Evolutionary conservation across 2,329 filamentous ascomycete species (phyloP).

Genomic region (Paecilomyces niveus): DNA sequence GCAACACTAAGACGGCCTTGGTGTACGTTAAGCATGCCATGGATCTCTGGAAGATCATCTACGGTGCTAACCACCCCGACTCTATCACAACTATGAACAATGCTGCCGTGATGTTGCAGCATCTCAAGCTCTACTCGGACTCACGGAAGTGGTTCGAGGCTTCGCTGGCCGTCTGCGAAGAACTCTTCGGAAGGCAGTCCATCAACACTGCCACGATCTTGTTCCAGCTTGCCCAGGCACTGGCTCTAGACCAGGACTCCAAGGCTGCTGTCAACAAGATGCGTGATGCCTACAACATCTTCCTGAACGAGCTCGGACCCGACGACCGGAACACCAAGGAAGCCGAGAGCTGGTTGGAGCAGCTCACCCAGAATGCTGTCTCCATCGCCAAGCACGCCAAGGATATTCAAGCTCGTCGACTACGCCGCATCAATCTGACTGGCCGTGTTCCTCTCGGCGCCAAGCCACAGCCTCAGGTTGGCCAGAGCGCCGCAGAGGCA

Average conservation of each 20-base stretch:
- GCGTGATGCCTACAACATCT: constrained; percentile 95
- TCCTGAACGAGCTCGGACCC: constrained; percentile 76
- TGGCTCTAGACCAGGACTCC: constrained; percentile 91
- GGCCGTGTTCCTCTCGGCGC: constrained; percentile 52
- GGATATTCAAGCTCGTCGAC: constrained; percentile 67
- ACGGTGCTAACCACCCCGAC: constrained; percentile 87
- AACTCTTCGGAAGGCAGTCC: constrained; percentile 79
- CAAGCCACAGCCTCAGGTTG: constrained; percentile 56
- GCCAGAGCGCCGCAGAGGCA: constrained; percentile 49
- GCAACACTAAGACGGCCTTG: constrained; percentile 83
- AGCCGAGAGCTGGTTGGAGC: constrained; percentile 91
- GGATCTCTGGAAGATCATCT: constrained; percentile 94
- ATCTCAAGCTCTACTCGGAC: constrained; percentile 88
- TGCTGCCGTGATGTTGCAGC: constrained; percentile 95
- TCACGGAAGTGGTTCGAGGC: constrained; percentile 96
- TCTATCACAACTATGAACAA: constrained; percentile 99
- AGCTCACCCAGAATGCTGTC: constrained; percentile 91
- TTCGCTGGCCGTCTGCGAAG: constrained; percentile 80
- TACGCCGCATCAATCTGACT: constrained; percentile 65
- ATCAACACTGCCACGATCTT: constrained; percentile 90
- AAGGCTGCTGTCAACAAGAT: constrained; percentile 87
- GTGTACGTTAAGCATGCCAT: constrained; percentile 87
- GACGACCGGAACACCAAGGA: constrained; percentile 98
- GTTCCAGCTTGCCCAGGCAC: constrained; percentile 93
- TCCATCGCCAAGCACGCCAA: constrained; percentile 91